Percentiles rank a stretch among this genome's conserved stretches.
Conservation (phyloP, 495 filamentous ascomycete genomes). For the Hypoxylon trugodes region DNA sequence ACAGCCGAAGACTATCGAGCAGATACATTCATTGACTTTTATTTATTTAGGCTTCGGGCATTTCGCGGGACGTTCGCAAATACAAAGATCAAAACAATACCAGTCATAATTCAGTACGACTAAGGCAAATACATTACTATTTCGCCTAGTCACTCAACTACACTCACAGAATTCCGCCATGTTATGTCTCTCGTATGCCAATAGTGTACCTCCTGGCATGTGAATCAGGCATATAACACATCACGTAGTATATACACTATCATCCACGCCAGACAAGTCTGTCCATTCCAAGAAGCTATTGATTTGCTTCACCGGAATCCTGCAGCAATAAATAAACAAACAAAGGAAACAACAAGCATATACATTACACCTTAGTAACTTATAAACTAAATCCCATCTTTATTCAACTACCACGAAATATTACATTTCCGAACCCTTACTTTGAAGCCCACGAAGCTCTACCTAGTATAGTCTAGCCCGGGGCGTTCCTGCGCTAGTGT, state of each 20-base stretch:
- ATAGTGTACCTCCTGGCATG: conserved; percentile 26
- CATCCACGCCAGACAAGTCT: background rate
- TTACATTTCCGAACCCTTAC: conserved; percentile 1
- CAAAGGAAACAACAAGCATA: background rate
- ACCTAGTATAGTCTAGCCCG: conserved; percentile 13
- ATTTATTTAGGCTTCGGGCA: too few species aligned
- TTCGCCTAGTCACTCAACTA: too few species aligned
- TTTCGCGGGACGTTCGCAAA: too few species aligned
- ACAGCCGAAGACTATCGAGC: too few species aligned
- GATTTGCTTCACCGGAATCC: background rate
- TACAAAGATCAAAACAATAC: too few species aligned
- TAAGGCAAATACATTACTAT: too few species aligned
- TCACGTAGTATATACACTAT: too few species aligned
- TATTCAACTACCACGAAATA: background rate
- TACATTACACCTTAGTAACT: background rate
- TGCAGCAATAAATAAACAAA: background rate
- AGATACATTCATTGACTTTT: too few species aligned
- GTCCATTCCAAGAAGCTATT: conserved; percentile 15
- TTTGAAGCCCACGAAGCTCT: background rate
- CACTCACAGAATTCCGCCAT: background rate
- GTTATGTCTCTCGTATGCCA: conserved; percentile 19
- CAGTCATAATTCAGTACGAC: too few species aligned
- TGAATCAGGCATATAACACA: conserved; percentile 10
- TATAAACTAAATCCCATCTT: background rate
- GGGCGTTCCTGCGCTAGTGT: conserved; percentile 36